Evolutionary conservation across 768 basidiomycete species (phyloP).

Genomic region (Agaricus bisporus): DNA sequence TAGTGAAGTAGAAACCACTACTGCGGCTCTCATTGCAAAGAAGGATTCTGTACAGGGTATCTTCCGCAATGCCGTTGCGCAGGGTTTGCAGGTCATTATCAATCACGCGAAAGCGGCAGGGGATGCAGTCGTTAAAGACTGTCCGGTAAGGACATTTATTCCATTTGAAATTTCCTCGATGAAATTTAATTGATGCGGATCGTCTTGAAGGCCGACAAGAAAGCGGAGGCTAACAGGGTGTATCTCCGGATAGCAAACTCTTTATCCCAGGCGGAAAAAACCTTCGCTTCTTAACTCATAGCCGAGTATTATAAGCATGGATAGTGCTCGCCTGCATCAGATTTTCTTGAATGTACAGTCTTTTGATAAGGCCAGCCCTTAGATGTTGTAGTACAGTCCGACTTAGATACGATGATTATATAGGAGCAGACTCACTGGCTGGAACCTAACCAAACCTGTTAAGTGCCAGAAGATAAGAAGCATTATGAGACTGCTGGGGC

Average conservation of each 20-base stretch:
- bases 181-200: background rate
- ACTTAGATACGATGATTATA: too few relatives aligned
- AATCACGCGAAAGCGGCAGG: background rate
- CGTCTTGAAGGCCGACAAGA: background rate
- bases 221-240: background rate
- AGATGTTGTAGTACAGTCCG: too few relatives aligned
- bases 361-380: too few relatives aligned
- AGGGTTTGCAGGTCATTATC: background rate
- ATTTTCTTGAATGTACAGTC: too few relatives aligned
- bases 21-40: background rate
- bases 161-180: background rate
- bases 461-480: too few relatives aligned
- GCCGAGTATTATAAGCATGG: too few relatives aligned
- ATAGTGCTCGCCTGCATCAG: too few relatives aligned
- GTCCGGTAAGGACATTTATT: background rate
- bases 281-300: background rate
- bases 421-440: too few relatives aligned
- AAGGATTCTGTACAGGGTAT: background rate
- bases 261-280: background rate
- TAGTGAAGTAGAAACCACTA: background rate
- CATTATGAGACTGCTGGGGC: too few relatives aligned
- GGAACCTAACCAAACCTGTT: too few relatives aligned
- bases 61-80: background rate
- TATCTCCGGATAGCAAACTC: background rate
- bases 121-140: background rate